Evolutionary conservation across 2,329 filamentous ascomycete species (phyloP).

Genomic region (Trichoderma sp.): DNA sequence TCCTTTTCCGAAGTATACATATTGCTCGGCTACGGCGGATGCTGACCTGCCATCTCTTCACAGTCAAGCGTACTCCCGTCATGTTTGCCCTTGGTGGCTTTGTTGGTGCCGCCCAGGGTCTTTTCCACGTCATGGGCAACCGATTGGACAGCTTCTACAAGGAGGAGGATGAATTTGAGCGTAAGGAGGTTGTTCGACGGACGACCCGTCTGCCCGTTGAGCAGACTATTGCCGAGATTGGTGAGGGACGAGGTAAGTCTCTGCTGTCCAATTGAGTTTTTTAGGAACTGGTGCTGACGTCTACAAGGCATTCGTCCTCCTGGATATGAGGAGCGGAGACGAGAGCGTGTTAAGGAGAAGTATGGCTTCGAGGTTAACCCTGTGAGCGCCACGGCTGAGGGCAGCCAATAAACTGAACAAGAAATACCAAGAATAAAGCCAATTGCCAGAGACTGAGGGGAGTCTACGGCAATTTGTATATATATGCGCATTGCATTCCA

Average conservation of each 20-base stretch:
- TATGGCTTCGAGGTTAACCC: conserved; percentile 85
- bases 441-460: conserved; percentile 35
- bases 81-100: conserved; percentile 68
- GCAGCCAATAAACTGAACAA: conserved; percentile 41
- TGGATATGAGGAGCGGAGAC: conserved; percentile 83
- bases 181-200: conserved; percentile 74
- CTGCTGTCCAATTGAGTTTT: background rate
- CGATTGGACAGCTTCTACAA: conserved; percentile 57
- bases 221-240: conserved; percentile 79
- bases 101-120: conserved; percentile 61
- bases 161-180: conserved; percentile 71
- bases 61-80: conserved; percentile 63
- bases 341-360: conserved; percentile 78
- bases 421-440: background rate
- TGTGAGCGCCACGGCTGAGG: conserved; percentile 57
- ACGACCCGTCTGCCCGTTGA: conserved; percentile 74
- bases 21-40: background rate
- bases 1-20: background rate
- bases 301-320: conserved; percentile 75
- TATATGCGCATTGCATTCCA: conserved; percentile 44
- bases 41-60: background rate
- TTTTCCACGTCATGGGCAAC: conserved; percentile 71
- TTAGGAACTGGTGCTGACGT: background rate
- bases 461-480: conserved; percentile 40
- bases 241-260: conserved; percentile 80